Conservation (phyloP, 2,329 filamentous ascomycete species). For the Ascochyta clinopodiicola region DNA sequence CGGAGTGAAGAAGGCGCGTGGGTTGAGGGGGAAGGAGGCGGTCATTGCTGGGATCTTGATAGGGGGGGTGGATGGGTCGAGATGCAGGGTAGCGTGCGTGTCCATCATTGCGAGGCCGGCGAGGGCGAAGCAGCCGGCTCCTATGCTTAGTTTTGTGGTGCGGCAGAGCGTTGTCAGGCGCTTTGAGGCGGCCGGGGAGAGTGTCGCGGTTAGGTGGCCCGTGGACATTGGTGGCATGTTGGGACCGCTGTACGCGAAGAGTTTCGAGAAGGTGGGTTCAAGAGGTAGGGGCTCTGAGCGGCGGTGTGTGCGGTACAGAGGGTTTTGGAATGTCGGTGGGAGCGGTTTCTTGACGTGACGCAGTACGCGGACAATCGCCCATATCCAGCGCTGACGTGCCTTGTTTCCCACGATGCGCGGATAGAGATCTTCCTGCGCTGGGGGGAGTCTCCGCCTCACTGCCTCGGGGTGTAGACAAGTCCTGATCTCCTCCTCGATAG, state of each 20-base stretch:
- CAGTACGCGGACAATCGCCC: slow-evolving; percentile 54
- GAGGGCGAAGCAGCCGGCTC: slow-evolving; percentile 56
- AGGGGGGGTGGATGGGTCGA: slow-evolving; percentile 27
- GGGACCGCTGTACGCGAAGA: slow-evolving; percentile 49
- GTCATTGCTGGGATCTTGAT: slow-evolving; percentile 46
- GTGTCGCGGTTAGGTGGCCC: slow-evolving; percentile 37
- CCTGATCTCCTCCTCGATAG: slow-evolving; percentile 19
- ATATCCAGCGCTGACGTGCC: slow-evolving; percentile 56
- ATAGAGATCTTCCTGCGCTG: slow-evolving; percentile 57
- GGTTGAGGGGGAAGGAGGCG: slow-evolving; percentile 56
- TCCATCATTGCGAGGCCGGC: slow-evolving; percentile 56
- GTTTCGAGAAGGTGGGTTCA: slow-evolving; percentile 39
- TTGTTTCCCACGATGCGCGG: slow-evolving; percentile 46
- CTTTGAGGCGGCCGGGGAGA: slow-evolving; percentile 42
- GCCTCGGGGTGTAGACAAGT: not conserved
- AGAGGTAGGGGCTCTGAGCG: slow-evolving; percentile 27
- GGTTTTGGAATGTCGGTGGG: slow-evolving; percentile 52
- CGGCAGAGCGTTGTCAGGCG: slow-evolving; percentile 51
- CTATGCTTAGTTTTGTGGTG: slow-evolving; percentile 48
- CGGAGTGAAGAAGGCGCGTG: slow-evolving; percentile 52
- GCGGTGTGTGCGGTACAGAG: slow-evolving; percentile 40
- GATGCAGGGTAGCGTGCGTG: slow-evolving; percentile 46
- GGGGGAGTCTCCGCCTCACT: slow-evolving; percentile 46
- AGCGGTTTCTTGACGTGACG: slow-evolving; percentile 51
- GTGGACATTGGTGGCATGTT: slow-evolving; percentile 48